Percentiles rank a stretch among this genome's conserved stretches.
These are phyloP conservation scores for Dryas drummondii DNA, from an alignment of 306 rosid species.

Conservation along the genomic window DNA sequence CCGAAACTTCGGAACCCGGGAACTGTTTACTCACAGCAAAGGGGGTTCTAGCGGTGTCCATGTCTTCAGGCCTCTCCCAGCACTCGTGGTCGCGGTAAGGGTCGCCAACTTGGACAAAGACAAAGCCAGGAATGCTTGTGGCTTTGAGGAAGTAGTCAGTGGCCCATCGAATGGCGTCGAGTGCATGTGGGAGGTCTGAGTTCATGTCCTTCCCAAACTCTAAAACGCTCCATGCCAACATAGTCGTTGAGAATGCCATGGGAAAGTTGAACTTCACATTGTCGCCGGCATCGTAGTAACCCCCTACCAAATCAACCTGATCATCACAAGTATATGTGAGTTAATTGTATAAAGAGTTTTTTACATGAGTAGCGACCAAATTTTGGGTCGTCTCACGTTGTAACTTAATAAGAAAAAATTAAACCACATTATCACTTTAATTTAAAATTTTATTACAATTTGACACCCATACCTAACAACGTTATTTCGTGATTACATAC, in stretches of 20 bases:
- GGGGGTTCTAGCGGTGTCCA: constrained; percentile 23
- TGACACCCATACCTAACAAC: no score
- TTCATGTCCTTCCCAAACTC: constrained; percentile 20
- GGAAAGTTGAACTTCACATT: constrained; percentile 29
- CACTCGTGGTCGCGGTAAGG: constrained; percentile 20
- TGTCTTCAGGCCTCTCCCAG: constrained; percentile 28
- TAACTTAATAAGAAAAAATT: no score
- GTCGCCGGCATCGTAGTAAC: constrained; percentile 27
- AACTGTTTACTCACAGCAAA: constrained; percentile 24
- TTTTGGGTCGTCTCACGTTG: no score
- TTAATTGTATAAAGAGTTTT: neutral
- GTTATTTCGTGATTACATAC: no score
- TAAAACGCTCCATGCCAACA: constrained; percentile 22
- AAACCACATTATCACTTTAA: no score
- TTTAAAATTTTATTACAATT: no score
- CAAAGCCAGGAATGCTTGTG: constrained; percentile 25
- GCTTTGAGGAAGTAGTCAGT: constrained; percentile 23
- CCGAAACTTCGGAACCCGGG: constrained; percentile 29
- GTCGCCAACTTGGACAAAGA: constrained; percentile 21
- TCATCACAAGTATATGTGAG: neutral
- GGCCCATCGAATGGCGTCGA: constrained; percentile 22
- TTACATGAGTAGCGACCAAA: no score
- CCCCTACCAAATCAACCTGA: constrained; percentile 26
- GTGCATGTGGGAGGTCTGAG: constrained; percentile 17
- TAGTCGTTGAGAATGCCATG: constrained; percentile 26